Evolutionary conservation across 371 early-diverging fungal species (phyloP).

Genomic region (Rhizopus microsporus): DNA sequence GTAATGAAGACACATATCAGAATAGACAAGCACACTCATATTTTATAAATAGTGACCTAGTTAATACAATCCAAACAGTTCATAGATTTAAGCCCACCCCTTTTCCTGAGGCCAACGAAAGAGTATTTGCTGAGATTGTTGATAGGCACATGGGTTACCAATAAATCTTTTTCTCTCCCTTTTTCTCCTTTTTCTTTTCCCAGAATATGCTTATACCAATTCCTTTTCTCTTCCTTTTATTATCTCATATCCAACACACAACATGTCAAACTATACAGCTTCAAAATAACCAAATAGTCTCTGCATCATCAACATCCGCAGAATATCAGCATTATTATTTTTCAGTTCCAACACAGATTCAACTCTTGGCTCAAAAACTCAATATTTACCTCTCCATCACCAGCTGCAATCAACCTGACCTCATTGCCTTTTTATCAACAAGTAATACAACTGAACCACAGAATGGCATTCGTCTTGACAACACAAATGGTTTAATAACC

Average conservation of each 20-base stretch:
- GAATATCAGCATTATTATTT: slow-evolving; percentile 23
- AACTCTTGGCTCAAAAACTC: slow-evolving; percentile 15
- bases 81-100: slow-evolving; percentile 3
- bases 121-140: slow-evolving; percentile 22
- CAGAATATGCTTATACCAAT: background rate
- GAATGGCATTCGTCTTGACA: slow-evolving; percentile 31
- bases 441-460: slow-evolving; percentile 44
- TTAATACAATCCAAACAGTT: slow-evolving; percentile 9
- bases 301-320: slow-evolving; percentile 10
- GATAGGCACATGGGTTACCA: slow-evolving; percentile 24
- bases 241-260: slow-evolving; percentile 4
- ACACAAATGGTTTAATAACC: slow-evolving; percentile 32
- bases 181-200: slow-evolving; percentile 8
- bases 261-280: slow-evolving; percentile 14
- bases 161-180: background rate
- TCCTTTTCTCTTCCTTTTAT: background rate
- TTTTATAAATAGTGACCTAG: slow-evolving; percentile 18
- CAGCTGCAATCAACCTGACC: slow-evolving; percentile 35
- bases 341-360: slow-evolving; percentile 11
- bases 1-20: slow-evolving; percentile 28
- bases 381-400: slow-evolving; percentile 33
- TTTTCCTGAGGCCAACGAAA: slow-evolving; percentile 22
- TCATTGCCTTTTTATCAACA: slow-evolving; percentile 49
- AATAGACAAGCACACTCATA: background rate
- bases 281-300: slow-evolving; percentile 14